phyloP scores from a whole-genome alignment of 2,329 filamentous ascomycete species.

The Hirsutella minnesotensis region DNA sequence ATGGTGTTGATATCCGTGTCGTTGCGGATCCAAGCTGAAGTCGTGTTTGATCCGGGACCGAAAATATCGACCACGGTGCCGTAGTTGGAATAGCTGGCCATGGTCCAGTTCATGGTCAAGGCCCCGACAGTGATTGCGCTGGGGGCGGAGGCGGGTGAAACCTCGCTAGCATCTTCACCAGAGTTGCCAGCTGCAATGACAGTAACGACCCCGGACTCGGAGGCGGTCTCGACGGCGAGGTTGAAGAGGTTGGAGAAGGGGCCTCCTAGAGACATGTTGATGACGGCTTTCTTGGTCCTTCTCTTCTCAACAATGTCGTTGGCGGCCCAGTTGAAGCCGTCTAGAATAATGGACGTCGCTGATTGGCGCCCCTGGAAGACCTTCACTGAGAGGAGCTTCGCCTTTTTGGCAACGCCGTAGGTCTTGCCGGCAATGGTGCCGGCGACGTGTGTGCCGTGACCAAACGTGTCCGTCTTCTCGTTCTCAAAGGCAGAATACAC shows the following conservation, averaged over 20 bases:
- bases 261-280: conserved; percentile 46
- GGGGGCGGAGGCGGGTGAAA: conserved; percentile 19
- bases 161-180: conserved; percentile 13
- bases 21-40: conserved; percentile 35
- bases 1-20: conserved; percentile 32
- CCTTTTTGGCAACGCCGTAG: conserved; percentile 31
- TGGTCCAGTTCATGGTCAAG: conserved; percentile 23
- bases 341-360: conserved; percentile 18
- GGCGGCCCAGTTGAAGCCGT: conserved; percentile 29
- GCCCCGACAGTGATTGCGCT: conserved; percentile 22
- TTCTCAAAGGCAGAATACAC: conserved; percentile 14
- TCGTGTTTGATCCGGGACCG: conserved; percentile 33
- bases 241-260: conserved; percentile 32
- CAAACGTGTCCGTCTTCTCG: conserved; percentile 17
- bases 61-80: conserved; percentile 37
- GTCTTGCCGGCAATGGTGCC: conserved; percentile 23
- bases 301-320: conserved; percentile 29
- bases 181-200: conserved; percentile 45
- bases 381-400: conserved; percentile 32
- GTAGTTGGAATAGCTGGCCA: conserved; percentile 38
- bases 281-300: conserved; percentile 28
- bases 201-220: conserved; percentile 33
- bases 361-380: conserved; percentile 23
- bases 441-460: conserved; percentile 31
- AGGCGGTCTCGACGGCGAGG: conserved; percentile 32